Base-by-base conservation (phyloP, 768 basidiomycete species). In the Exsudoporus frostii region DNA sequence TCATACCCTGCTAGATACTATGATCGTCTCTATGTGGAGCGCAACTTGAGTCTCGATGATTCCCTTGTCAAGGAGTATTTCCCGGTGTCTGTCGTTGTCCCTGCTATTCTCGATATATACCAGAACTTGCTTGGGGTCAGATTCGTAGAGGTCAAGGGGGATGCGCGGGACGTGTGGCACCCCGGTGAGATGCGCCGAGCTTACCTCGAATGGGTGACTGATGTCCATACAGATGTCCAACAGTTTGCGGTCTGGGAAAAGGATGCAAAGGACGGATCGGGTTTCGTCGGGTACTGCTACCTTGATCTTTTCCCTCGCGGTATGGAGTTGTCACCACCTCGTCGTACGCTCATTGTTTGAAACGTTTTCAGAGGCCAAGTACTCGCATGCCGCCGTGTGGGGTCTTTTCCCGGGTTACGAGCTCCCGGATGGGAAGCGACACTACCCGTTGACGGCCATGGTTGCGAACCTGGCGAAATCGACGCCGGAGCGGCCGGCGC, bases 381-480 rank as follows among this genome's bases (percentile, higher is more conserved):
- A 92, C 67, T 81, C 86, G 11, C 91, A 94, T 71, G 92, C 92
- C 0, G 90, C 90, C 1, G 90, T 93, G 2, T 94, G 90, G 88
- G 76, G 81, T 7, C 73, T 93, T 27, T 74, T 88, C 6, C 72
- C 85, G 0, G 90, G 92, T 14, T 86, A 84, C 63, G 74, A 79
- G 40, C 74, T 71, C 22, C 54, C 78, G 0, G 71, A 81, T 51
- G 85, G 84, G 39, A 77, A 76, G 46, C 79, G 88, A 29, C 76
- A 76, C 64, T 92, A 90, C 66, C 91, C 91, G 3, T 68, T 90
- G 45, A 70, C 85, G 1, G 86, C 87, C 4, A 94, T 94, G 92
- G 92, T 94, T 7, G 92, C 92, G 36, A 94, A 93, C 67, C 79
- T 95, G 10, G 89, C 92, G 5, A 95, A 94, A 65, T 78, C 89